A percentile compares a stretch with the other conserved stretches of the same genome.
Evolutionary conservation across 164 flowering plant species (phyloP).

Genomic region (Chimonanthus praecox): DNA sequence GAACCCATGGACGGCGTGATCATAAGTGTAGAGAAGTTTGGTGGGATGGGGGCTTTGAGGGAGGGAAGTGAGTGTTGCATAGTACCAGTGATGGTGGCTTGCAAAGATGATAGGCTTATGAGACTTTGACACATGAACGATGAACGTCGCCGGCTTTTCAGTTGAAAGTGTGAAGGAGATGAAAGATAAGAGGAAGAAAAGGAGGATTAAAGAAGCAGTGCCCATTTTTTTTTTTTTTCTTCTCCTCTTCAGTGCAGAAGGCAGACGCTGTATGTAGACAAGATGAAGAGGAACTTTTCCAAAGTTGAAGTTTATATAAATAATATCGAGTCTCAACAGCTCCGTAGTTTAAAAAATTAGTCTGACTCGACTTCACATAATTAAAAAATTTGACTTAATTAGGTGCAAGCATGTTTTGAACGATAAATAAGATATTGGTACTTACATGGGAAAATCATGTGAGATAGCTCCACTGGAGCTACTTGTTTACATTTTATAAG

Average conservation of each 20-base stretch:
- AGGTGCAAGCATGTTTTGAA: no score
- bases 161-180: neutral
- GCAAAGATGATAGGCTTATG: constrained; percentile 16
- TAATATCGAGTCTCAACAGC: neutral
- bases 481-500: no score
- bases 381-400: no score
- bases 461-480: no score
- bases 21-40: constrained; percentile 15
- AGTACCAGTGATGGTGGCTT: constrained; percentile 23
- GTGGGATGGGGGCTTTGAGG: constrained; percentile 13
- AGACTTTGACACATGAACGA: constrained; percentile 23
- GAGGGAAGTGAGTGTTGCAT: constrained; percentile 15
- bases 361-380: no score
- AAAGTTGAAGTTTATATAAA: neutral
- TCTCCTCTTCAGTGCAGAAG: neutral
- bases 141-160: constrained; percentile 11
- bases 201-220: neutral
- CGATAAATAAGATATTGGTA: neutral
- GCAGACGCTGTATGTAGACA: neutral
- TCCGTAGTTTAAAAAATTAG: neutral
- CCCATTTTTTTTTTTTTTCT: neutral
- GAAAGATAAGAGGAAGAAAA: constrained; percentile 4
- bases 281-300: no score
- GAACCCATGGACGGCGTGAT: constrained; percentile 71
- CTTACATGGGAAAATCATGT: no score